Evolutionary conservation across 257 asterid genomes (phyloP).

Genomic region (Solanum paucissectum): DNA sequence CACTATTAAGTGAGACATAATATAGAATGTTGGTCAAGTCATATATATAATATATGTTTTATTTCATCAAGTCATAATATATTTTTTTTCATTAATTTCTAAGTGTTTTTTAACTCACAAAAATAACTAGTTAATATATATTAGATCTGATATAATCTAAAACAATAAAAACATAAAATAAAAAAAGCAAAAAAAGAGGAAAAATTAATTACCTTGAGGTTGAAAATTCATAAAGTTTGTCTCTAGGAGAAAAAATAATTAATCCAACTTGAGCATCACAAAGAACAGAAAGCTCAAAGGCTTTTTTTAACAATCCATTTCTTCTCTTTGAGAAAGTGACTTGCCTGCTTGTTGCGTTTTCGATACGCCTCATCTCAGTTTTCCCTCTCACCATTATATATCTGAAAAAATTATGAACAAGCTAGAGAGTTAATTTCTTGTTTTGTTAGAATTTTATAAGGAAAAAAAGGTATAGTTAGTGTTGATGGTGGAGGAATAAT

Average conservation of each 20-base stretch:
- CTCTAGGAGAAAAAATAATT: conserved; percentile 67
- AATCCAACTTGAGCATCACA: conserved; percentile 83
- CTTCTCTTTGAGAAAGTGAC: conserved; percentile 89
- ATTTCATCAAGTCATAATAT: background rate
- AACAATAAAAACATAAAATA: background rate
- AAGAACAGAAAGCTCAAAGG: conserved; percentile 76
- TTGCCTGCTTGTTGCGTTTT: conserved; percentile 81
- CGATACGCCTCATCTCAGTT: conserved; percentile 89
- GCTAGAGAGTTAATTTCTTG: background rate
- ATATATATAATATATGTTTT: background rate
- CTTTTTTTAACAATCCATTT: conserved; percentile 70
- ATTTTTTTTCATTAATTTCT: background rate
- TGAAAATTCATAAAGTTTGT: conserved; percentile 63
- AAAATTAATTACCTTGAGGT: conserved; percentile 45
- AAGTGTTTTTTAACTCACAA: background rate
- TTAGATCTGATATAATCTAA: background rate
- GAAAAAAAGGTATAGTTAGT: background rate
- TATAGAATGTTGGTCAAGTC: background rate
- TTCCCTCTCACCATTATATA: conserved; percentile 73
- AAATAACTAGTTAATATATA: background rate
- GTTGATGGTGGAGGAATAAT: conserved; percentile 8
- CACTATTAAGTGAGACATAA: background rate
- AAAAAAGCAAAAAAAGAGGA: background rate
- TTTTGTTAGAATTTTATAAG: background rate
- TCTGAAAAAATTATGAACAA: background rate